Percentiles rank a stretch among this genome's conserved stretches.
phyloP scores from a whole-genome alignment of 352 stramenopile genomes.

The Phytophthora foliorum region DNA sequence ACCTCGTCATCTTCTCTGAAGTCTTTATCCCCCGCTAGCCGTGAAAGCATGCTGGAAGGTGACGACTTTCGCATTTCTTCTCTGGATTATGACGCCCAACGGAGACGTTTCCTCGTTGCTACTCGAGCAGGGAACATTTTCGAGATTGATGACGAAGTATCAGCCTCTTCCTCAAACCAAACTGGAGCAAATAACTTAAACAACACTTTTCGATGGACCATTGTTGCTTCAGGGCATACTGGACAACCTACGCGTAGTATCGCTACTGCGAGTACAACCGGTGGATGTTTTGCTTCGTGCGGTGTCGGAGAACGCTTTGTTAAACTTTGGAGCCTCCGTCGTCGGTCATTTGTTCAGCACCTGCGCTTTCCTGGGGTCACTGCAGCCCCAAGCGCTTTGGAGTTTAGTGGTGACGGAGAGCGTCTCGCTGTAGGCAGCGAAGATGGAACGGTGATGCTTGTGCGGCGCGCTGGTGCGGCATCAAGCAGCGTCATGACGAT shows the following conservation, averaged over 20 bases:
- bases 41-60: slow-evolving; percentile 36
- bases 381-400: slow-evolving; percentile 24
- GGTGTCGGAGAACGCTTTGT: slow-evolving; percentile 47
- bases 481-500: slow-evolving; percentile 42
- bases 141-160: slow-evolving; percentile 50
- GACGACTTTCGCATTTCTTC: slow-evolving; percentile 81
- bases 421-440: slow-evolving; percentile 60
- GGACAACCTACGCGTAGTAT: slow-evolving; percentile 34
- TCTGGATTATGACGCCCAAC: slow-evolving; percentile 67
- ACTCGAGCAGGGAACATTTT: slow-evolving; percentile 70
- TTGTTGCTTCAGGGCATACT: slow-evolving; percentile 66
- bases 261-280: slow-evolving; percentile 35
- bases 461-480: slow-evolving; percentile 22
- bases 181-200: neutral
- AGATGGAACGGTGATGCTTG: slow-evolving; percentile 68
- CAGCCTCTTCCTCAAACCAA: neutral
- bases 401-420: slow-evolving; percentile 63
- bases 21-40: slow-evolving; percentile 2
- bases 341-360: slow-evolving; percentile 38
- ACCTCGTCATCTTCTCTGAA: slow-evolving; percentile 4
- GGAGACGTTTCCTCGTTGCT: slow-evolving; percentile 62
- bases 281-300: slow-evolving; percentile 65
- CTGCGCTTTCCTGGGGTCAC: slow-evolving; percentile 28
- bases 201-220: slow-evolving; percentile 17
- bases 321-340: slow-evolving; percentile 73